Evolutionary conservation across 441 rosid genomes (phyloP).

Genomic region (Gossypium aridum): DNA sequence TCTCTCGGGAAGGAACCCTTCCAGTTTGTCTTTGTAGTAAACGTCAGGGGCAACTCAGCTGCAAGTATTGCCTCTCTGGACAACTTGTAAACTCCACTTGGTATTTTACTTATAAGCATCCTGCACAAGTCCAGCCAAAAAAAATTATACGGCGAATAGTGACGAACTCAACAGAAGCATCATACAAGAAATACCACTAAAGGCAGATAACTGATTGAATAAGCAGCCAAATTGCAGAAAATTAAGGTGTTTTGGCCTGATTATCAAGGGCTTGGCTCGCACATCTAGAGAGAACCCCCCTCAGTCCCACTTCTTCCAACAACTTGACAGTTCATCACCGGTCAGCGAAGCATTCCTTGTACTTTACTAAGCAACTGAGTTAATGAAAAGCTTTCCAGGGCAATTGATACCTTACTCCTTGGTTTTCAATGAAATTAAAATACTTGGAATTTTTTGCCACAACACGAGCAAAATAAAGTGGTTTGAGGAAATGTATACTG

Average conservation of each 20-base stretch:
- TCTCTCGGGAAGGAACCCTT: conserved; percentile 83
- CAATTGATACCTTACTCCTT: background rate
- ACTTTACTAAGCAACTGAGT: background rate
- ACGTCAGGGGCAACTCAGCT: conserved; percentile 61
- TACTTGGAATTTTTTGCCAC: background rate
- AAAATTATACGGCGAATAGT: conserved; percentile 4
- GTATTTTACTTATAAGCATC: conserved; percentile 62
- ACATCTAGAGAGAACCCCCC: background rate
- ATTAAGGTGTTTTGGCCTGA: background rate
- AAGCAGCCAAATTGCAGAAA: background rate
- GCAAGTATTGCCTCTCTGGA: conserved; percentile 66
- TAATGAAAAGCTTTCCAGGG: background rate
- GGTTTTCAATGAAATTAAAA: background rate
- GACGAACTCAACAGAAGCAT: conserved; percentile 5
- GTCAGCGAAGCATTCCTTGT: background rate
- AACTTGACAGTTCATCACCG: background rate
- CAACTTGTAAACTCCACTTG: conserved; percentile 79
- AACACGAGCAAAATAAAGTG: background rate
- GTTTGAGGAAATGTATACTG: background rate
- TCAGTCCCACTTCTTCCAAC: background rate
- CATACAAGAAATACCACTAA: background rate
- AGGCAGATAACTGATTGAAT: background rate
- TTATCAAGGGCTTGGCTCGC: background rate
- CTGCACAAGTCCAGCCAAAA: conserved; percentile 30
- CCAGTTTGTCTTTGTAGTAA: conserved; percentile 79